Evolutionary conservation across 371 early-diverging fungal genomes (phyloP), one percentile per base, ranked within the genome.

Genomic region (Mucor lusitanicus): DNA sequence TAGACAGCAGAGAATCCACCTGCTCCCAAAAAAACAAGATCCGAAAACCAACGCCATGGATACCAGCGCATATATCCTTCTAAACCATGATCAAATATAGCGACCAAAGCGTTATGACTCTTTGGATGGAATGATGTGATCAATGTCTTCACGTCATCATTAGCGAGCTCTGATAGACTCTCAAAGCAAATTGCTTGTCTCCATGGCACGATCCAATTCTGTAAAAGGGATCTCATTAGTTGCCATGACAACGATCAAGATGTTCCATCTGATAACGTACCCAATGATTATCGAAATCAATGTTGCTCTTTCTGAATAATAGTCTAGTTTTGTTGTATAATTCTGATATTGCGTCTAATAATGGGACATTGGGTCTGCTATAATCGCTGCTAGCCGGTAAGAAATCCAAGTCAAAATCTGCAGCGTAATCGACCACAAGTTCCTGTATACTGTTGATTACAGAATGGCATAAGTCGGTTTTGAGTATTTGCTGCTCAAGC

Each of bases 1-100:
- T 80, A 80, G 1, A 80, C 74, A 1, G 76, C 76, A 3, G 75
- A 80, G 32, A 80, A 80, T 8, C 80, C 80, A 23, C 80, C 78
- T 17, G 78, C 69, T 15, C 80, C 80, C 23, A 77, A 46, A 67
- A 75, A 67, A n/a, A 75, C 76, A n/a, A 77, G 63, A 57, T 80
- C 72, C 0, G 80, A 77, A 61, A 80, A 80, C 77, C 78, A 80
- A 23, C 64, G 69, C 77, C 77, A 77, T 25, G 77, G 78, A 61
- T 75, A 80, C 75, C 75, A 80, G 17, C 76, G 70, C 76, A 80
- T 80, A 54, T 75, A 75, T 27, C 64, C 63, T 28, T 68, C 78
- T 25, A 77, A 28, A 17, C 71, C 80, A 61, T 77, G 66, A 28
- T 73, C 63, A 61, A 63, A 75, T 54, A 80, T 75, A 13, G 70